Percentiles rank a stretch among this genome's conserved stretches.
phyloP scores from a whole-genome alignment of 2,329 filamentous ascomycete genomes.

The Colletotrichum acutatum region DNA sequence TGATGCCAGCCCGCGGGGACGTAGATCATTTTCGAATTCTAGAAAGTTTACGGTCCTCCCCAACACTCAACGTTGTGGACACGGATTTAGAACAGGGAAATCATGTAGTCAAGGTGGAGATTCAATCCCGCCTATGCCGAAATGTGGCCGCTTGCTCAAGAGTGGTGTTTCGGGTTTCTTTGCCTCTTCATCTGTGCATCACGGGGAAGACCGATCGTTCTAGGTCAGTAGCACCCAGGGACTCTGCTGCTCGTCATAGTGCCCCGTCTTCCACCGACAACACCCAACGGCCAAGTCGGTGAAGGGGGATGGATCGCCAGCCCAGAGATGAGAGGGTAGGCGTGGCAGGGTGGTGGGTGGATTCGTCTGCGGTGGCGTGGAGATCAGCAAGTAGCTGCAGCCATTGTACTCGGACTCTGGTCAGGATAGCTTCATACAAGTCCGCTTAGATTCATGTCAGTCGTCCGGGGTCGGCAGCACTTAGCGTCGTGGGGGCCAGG shows the following conservation, averaged over 20 bases:
- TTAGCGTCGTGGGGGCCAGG: conserved; percentile 6
- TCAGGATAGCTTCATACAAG: not conserved
- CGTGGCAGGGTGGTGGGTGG: conserved; percentile 19
- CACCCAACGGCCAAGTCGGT: conserved; percentile 4
- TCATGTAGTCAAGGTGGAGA: conserved; percentile 6
- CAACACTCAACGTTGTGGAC: not conserved
- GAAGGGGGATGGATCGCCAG: conserved; percentile 20
- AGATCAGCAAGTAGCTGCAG: conserved; percentile 26
- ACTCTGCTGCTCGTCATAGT: conserved; percentile 6
- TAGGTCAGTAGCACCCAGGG: not conserved
- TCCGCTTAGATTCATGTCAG: conserved; percentile 7
- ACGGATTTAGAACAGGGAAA: conserved; percentile 20
- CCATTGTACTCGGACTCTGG: conserved; percentile 27
- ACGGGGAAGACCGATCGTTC: conserved; percentile 10
- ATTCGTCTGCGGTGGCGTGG: conserved; percentile 22
- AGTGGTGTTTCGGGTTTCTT: conserved; percentile 21
- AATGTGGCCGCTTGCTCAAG: conserved; percentile 15
- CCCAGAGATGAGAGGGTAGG: conserved; percentile 1
- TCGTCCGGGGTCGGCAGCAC: conserved; percentile 11
- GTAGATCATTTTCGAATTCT: conserved; percentile 23
- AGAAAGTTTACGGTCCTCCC: conserved; percentile 12
- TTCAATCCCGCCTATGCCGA: conserved; percentile 19
- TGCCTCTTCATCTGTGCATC: not conserved
- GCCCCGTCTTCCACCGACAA: not conserved
- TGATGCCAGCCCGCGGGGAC: conserved; percentile 3